phyloP scores from a whole-genome alignment of 352 stramenopile genomes.

The Globisporangium heterothallicum region DNA sequence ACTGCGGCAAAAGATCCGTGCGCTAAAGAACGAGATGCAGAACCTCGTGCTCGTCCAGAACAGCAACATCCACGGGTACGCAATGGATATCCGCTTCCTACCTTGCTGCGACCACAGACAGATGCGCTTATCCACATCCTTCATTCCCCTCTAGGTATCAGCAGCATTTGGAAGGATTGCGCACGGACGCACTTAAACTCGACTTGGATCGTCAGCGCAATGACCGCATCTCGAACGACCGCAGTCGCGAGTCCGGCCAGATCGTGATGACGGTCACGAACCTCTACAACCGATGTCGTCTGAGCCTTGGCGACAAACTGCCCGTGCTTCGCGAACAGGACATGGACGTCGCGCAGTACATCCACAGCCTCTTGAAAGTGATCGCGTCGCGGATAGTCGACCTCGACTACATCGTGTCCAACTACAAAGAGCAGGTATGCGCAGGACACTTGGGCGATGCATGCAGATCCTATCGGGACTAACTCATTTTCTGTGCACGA shows the following conservation, averaged over 20 bases:
- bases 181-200: slow-evolving; percentile 69
- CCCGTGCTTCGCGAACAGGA: slow-evolving; percentile 65
- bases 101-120: background rate
- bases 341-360: slow-evolving; percentile 69
- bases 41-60: slow-evolving; percentile 84
- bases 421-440: slow-evolving; percentile 56
- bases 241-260: slow-evolving; percentile 82
- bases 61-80: slow-evolving; percentile 66
- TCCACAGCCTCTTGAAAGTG: slow-evolving; percentile 71
- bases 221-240: slow-evolving; percentile 74
- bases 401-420: slow-evolving; percentile 80
- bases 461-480: too few relatives aligned
- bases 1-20: slow-evolving; percentile 64
- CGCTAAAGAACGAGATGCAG: slow-evolving; percentile 79
- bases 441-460: background rate
- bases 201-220: slow-evolving; percentile 77
- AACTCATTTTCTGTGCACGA: background rate
- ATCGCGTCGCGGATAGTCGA: slow-evolving; percentile 78
- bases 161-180: slow-evolving; percentile 76
- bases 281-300: slow-evolving; percentile 80
- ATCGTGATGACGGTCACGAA: slow-evolving; percentile 91
- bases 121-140: too few relatives aligned
- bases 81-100: background rate
- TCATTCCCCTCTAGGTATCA: slow-evolving; percentile 48
- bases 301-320: slow-evolving; percentile 73